phyloP scores from a whole-genome alignment of 805 yeast genomes.

The Sugiyamaella lignohabitans region DNA sequence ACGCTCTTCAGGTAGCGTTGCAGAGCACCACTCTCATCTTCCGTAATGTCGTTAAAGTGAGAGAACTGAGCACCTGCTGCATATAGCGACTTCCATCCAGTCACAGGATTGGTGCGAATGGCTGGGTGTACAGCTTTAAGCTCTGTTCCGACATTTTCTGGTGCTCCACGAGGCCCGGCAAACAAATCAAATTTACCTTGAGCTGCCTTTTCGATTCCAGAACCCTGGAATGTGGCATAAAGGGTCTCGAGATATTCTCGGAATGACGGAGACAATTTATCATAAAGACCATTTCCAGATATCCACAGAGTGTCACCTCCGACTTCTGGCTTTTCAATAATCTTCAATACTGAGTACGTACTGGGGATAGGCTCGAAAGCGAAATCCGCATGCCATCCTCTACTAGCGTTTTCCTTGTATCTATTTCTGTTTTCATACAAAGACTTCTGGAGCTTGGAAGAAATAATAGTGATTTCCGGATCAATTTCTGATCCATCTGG shows the following conservation, averaged over 20 bases:
- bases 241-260: constrained; percentile 41
- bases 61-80: constrained; percentile 47
- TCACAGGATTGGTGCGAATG: constrained; percentile 58
- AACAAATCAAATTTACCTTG: constrained; percentile 18
- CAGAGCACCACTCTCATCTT: constrained; percentile 40
- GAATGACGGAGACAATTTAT: constrained; percentile 45
- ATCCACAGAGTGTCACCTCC: constrained; percentile 55
- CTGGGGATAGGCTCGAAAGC: constrained; percentile 54
- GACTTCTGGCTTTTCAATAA: constrained; percentile 42
- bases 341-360: constrained; percentile 47
- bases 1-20: constrained; percentile 46
- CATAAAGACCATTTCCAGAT: constrained; percentile 49
- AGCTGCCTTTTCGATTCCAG: constrained; percentile 18
- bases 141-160: constrained; percentile 25
- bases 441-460: constrained; percentile 25
- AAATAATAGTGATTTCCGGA: constrained; percentile 26
- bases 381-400: constrained; percentile 48
- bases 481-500: constrained; percentile 24
- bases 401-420: constrained; percentile 23
- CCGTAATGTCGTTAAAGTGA: constrained; percentile 44
- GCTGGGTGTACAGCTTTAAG: constrained; percentile 42
- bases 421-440: constrained; percentile 15
- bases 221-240: constrained; percentile 29
- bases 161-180: constrained; percentile 24
- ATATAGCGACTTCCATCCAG: constrained; percentile 52